phyloP scores from a whole-genome alignment of 768 basidiomycete genomes.

The Tulasnella sp. region DNA sequence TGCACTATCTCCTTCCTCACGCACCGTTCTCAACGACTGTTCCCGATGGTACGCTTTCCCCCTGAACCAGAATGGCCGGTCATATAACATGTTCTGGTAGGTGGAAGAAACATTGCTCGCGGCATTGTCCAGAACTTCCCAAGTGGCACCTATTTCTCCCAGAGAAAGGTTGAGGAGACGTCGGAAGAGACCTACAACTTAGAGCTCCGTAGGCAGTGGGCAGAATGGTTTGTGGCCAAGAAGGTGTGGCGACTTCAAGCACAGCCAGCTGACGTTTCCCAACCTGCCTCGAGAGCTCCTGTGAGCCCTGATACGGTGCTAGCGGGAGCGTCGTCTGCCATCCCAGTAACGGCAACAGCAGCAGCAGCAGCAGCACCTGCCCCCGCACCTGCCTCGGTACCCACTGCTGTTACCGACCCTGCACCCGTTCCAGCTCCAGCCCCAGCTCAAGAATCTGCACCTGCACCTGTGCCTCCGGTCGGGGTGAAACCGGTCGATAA shows the following conservation, averaged over 20 bases:
- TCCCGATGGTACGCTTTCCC: conserved; percentile 15
- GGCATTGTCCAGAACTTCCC: conserved; percentile 10
- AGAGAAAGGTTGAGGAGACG: not conserved
- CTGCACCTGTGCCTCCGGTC: not conserved
- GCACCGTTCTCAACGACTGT: conserved; percentile 18
- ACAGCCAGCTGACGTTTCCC: not conserved
- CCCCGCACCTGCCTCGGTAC: not conserved
- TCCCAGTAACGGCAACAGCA: not conserved
- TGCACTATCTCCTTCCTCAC: conserved; percentile 14
- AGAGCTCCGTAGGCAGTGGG: conserved; percentile 6
- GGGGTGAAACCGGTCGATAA: not conserved
- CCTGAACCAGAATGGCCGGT: not conserved
- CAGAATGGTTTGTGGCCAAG: conserved; percentile 2
- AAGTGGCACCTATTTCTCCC: conserved; percentile 12
- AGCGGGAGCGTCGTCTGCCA: no score
- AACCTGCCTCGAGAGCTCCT: not conserved
- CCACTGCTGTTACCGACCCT: not conserved
- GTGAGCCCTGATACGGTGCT: not conserved
- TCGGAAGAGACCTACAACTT: conserved; percentile 12
- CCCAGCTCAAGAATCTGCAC: not conserved
- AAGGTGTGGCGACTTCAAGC: not conserved
- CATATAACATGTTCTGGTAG: not conserved
- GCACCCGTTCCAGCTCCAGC: not conserved
- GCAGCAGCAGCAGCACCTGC: conserved; percentile 20
- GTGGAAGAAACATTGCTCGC: not conserved